Evolutionary conservation across 2,329 filamentous ascomycete species (phyloP).

Genomic region (Verticillium nonalfalfae): DNA sequence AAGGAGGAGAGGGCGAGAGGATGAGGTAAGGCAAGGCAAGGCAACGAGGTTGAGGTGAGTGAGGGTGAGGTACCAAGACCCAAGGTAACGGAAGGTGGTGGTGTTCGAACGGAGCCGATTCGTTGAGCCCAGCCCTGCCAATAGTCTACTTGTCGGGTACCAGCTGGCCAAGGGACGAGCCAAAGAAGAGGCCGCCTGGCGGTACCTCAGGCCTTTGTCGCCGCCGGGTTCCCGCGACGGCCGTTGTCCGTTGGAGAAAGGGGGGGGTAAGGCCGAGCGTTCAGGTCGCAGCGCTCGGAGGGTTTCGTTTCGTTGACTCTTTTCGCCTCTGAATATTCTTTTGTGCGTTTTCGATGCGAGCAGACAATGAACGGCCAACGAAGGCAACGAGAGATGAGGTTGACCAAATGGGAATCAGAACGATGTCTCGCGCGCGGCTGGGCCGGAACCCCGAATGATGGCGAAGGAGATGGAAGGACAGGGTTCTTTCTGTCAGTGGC

Average conservation of each 20-base stretch:
- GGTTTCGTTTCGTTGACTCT: too few species aligned
- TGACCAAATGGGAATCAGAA: background rate
- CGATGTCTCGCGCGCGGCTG: background rate
- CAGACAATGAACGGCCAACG: background rate
- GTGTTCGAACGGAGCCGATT: conserved; percentile 8
- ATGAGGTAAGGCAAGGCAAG: background rate
- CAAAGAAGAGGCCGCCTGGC: background rate
- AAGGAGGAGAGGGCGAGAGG: conserved; percentile 1
- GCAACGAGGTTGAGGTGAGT: too few species aligned
- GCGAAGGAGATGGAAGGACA: conserved; percentile 2
- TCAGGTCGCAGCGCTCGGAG: background rate
- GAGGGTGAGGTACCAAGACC: too few species aligned
- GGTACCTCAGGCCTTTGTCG: background rate
- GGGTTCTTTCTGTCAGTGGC: too few species aligned
- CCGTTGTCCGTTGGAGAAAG: background rate
- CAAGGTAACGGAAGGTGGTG: conserved; percentile 1
- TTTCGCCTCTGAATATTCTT: background rate
- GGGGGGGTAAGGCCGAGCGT: too few species aligned
- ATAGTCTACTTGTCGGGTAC: background rate
- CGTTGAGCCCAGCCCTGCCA: background rate
- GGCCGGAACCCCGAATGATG: background rate
- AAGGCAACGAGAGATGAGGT: background rate
- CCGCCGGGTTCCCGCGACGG: background rate
- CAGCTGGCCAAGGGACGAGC: background rate
- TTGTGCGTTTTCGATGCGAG: background rate